These are phyloP conservation scores for Penicillium fuscoglaucum DNA, from an alignment of 2,329 filamentous ascomycete species.

Conservation along the genomic window DNA sequence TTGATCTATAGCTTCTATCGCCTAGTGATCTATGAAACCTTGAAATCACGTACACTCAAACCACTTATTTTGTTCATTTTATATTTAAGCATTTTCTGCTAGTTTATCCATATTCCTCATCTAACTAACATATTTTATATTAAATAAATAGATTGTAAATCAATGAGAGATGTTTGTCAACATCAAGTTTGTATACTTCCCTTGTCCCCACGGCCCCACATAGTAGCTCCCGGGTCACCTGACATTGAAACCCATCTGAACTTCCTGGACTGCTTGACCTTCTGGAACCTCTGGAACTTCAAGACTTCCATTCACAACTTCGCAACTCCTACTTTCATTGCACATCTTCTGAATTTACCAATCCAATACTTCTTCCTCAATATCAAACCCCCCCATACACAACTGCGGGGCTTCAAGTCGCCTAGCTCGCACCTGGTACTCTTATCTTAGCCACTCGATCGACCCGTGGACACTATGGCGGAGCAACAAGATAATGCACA, in stretches of 20 bases:
- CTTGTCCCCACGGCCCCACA: constrained; percentile 9
- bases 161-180: neutral
- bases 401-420: neutral
- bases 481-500: constrained; percentile 26
- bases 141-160: neutral
- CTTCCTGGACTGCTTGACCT: neutral
- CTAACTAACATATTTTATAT: too few species aligned
- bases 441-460: neutral
- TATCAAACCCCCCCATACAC: neutral
- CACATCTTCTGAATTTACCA: neutral
- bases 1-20: neutral
- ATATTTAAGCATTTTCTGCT: neutral
- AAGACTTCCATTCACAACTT: neutral
- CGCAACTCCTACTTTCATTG: neutral
- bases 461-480: constrained; percentile 22
- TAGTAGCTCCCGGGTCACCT: constrained; percentile 14
- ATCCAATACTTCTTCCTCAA: neutral
- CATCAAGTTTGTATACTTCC: neutral
- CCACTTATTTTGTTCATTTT: neutral
- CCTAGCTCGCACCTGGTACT: neutral
- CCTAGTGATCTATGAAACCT: neutral
- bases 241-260: constrained; percentile 2
- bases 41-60: neutral
- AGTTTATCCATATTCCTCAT: too few species aligned
- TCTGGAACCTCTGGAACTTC: neutral